Base-by-base conservation (phyloP, 2,329 filamentous ascomycete species). In the Fusarium temperatum region DNA sequence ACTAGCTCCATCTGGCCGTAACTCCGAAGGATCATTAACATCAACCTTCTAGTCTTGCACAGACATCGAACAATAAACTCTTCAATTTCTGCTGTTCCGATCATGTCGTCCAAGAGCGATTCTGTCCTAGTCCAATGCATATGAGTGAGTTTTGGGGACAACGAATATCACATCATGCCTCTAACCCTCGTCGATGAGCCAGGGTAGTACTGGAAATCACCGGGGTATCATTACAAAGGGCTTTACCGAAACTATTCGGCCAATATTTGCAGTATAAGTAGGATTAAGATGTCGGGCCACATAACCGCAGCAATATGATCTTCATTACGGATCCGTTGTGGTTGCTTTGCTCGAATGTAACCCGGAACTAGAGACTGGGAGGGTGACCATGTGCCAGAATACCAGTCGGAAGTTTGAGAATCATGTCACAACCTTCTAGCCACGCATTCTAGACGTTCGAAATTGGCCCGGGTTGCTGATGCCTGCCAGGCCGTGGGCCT, bases 1-100 rank as follows among this genome's bases (percentile, higher is more conserved):
- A 42, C 76, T 77, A 77, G 54, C 76, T 78, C 20, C 15, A 71
- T 78, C 38, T 57, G 66, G 72, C 41, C 41, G 32, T 55, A 73
- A 66, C 60, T 51, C 76, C 76, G 76, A 74, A 74, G 65, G 39
- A 67, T 51, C 65, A 70, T 73, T 61, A 54, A 66, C 59, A 55
- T 65, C 55, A 59, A 72, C 62, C 60, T 63, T 51, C 68, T 35
- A 11, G 50, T 35, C 38, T 67, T 48, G 39, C 57, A 32, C 44
- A 48, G 48, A 47, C 70, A 39, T 60, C 58, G 51, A 68, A 56
- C 64, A 39, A 61, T 10, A 28, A 56, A 26, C 50, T 61, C n/a
- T 58, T 45, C 32, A 55, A 44, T 38, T 47, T 56, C 50, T 64
- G 24, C 12, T 26, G 47, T 50, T 53, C 36, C 48, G n/a, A 39